Percentiles rank a stretch among this genome's conserved stretches.
Evolutionary conservation across 148 eudicot species (phyloP).

Genomic region (Drosera capensis): DNA sequence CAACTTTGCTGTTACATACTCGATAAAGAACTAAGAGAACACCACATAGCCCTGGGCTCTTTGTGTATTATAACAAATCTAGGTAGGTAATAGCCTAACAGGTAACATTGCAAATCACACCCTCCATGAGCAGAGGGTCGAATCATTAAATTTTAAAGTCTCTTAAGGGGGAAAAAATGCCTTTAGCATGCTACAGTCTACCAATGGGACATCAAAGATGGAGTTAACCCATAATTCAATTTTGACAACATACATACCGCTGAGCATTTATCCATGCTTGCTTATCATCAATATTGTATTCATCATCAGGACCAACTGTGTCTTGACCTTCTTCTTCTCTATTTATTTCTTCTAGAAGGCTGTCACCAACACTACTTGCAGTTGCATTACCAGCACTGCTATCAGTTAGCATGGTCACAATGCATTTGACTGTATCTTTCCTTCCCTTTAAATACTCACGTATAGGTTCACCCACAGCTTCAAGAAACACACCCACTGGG

Average conservation of each 20-base stretch:
- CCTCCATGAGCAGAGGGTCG: too few species aligned
- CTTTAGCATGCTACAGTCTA: too few species aligned
- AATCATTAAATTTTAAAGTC: too few species aligned
- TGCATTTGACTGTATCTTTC: constrained; percentile 93
- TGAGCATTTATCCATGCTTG: constrained; percentile 88
- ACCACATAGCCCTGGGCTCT: too few species aligned
- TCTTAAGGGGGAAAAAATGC: too few species aligned
- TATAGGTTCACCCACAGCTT: constrained; percentile 96
- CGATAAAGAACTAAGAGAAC: too few species aligned
- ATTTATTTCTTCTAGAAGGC: constrained; percentile 96
- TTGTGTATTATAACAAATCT: too few species aligned
- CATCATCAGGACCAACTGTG: constrained; percentile 47
- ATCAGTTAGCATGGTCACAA: constrained; percentile 98
- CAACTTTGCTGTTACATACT: too few species aligned
- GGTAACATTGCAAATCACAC: too few species aligned
- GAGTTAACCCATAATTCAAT: background rate
- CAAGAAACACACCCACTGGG: constrained; percentile 92
- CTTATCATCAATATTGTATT: constrained; percentile 59
- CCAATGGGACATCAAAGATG: background rate
- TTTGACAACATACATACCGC: constrained; percentile 31
- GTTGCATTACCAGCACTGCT: constrained; percentile 68
- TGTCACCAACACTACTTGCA: constrained; percentile 70
- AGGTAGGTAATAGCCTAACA: too few species aligned
- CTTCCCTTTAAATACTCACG: constrained; percentile 90
- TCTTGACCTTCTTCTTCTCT: constrained; percentile 97